Base-by-base conservation (phyloP, 2,329 filamentous ascomycete species). In the Hymenoscyphus occultus region DNA sequence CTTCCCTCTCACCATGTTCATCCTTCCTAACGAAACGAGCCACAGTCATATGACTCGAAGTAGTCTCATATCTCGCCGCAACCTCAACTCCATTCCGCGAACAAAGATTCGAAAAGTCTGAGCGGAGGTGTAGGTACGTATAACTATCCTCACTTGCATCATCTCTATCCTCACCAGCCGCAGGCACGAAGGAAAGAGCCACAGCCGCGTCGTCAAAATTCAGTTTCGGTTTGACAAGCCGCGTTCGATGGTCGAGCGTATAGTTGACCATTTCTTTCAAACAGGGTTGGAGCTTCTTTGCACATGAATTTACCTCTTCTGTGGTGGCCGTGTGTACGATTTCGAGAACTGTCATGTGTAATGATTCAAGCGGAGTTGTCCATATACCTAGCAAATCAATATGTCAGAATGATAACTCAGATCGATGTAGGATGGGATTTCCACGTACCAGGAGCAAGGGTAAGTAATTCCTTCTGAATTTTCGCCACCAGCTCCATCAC, bases 51-150 rank as follows among this genome's bases (percentile, higher is more conserved):
- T 58, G 56, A 19, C 56, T 58, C 10, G 56, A 58, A 22, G 56
- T 58, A 35, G 56, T 58, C 19, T 31, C 12, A 58, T 58, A 58
- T 13, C 56, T 31, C 5, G 56, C 56, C 19, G 19, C 32, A 6
- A 58, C 56, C n/a, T 58, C 32, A n/a, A 58, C 56, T 10, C 56
- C 56, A 19, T 58, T 58, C 16, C 35, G 6, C n/a, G n/a, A 58
- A 35, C 56, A 39, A 0, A 58, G 10, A 39, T 22, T 40, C 3
- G 56, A 58, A 5, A 40, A 19, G 10, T 58, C 32, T 5, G 32
- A 35, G 3, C 56, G 56, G n/a, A 58, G 56, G n/a, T 58, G 56
- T 13, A 58, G 56, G 32, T 58, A 58, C n/a, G 56, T 58, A 32
- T 58, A 58, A 6, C 39, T n/a, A 16, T 58, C 56, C 16, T 39